phyloP scores from a whole-genome alignment of 2,329 filamentous ascomycete genomes.

The Volutella citrinella region DNA sequence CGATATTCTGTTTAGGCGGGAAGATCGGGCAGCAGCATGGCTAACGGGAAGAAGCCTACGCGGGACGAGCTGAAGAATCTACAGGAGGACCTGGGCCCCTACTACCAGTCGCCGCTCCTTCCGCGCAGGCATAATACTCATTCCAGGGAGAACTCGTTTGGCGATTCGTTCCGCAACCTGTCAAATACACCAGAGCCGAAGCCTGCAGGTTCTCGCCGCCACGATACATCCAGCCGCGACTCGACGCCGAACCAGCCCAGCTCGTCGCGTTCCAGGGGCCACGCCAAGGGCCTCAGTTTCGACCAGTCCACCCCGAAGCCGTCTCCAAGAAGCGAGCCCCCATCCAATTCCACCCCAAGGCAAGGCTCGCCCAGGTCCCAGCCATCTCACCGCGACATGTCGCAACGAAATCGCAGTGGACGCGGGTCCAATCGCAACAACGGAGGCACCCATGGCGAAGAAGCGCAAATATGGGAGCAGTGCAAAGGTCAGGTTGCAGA shows the following conservation, averaged over 20 bases:
- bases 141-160: slow-evolving; percentile 21
- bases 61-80: slow-evolving; percentile 33
- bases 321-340: slow-evolving; percentile 21
- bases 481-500: slow-evolving; percentile 39
- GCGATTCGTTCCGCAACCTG: slow-evolving; percentile 19
- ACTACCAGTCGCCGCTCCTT: slow-evolving; percentile 26
- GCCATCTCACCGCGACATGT: slow-evolving; percentile 32
- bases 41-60: slow-evolving; percentile 32
- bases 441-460: slow-evolving; percentile 40
- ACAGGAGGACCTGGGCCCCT: slow-evolving; percentile 32
- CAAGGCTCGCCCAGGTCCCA: slow-evolving; percentile 21
- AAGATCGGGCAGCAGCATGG: slow-evolving; percentile 30
- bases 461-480: slow-evolving; percentile 41
- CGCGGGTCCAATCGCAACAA: slow-evolving; percentile 44
- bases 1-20: slow-evolving; percentile 27
- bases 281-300: slow-evolving; percentile 14
- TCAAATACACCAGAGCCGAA: slow-evolving; percentile 24
- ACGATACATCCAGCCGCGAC: slow-evolving; percentile 24
- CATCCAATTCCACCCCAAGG: slow-evolving; percentile 16
- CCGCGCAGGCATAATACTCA: slow-evolving; percentile 21
- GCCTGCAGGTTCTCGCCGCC: slow-evolving; percentile 19
- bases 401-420: slow-evolving; percentile 43
- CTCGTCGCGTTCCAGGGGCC: slow-evolving; percentile 16
- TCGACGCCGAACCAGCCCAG: slow-evolving; percentile 22
- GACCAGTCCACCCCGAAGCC: slow-evolving; percentile 20